Base-by-base conservation (phyloP, 257 asterid genomes). In the Penstemon newberryi region DNA sequence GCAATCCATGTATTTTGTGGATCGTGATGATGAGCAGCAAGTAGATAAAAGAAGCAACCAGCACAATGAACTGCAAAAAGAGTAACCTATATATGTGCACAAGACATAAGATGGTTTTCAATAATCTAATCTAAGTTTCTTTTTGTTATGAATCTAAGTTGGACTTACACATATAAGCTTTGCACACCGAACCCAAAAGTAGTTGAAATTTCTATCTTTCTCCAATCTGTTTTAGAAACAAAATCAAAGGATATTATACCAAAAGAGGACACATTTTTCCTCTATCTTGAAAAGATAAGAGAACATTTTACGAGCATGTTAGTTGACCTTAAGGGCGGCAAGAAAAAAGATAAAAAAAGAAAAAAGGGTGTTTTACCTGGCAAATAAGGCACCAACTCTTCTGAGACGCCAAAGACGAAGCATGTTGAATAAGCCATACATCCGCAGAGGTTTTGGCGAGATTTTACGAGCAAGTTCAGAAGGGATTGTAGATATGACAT, bases 31-130 rank as follows among this genome's bases (percentile, higher is more conserved):
- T 49, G 72, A 38, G 75, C 78, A 8, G 98, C 96, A 46, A 92
- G 84, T 38, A 84, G 76, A 82, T 92, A 92, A 63, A 79, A 70
- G 78, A 92, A 86, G 87, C 98, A 92, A 11, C 85, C 98, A 2
- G 95, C 98, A 74, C 87, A 81, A 69, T 92, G 96, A 71, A 89
- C 92, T 0, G 89, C 85, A 58, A 85, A 85, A 59, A 85, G 80
- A 10, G 91, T 85, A 63, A 85, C 91, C 89, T 85, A 50, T 36
- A 52, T 56, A 52, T 53, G 33, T 2, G 33, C 33, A 25, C 33
- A 25, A 40, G 7, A 50, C 36, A 42, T 38, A 63, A 38, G 2
- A 45, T 25, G 19, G 19, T 42, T 25, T 25, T 15, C 44, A 53
- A n/a, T 8, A 44, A 49, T 49, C 11, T 5, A 49, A 4, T 10